Conservation (phyloP, 371 early-diverging fungal species). For the Astathelohania contejeani region DNA sequence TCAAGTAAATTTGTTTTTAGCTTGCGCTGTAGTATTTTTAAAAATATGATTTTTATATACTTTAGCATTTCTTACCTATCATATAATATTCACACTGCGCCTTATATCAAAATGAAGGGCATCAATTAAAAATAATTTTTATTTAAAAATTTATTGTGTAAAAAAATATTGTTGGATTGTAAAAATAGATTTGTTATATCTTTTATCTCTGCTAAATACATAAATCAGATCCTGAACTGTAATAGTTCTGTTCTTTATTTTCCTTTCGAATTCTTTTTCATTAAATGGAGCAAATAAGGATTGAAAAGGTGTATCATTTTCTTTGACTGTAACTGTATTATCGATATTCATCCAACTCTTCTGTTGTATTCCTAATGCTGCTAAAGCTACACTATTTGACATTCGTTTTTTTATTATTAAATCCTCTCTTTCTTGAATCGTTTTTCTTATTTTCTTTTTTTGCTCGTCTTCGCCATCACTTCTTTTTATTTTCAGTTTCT, state of each 20-base stretch:
- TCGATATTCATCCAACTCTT: conserved; percentile 49
- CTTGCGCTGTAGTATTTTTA: too few relatives aligned
- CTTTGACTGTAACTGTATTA: conserved; percentile 13
- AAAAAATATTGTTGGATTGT: conserved; percentile 50
- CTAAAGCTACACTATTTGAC: conserved; percentile 51
- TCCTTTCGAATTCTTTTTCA: conserved; percentile 45
- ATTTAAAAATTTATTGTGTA: too few relatives aligned
- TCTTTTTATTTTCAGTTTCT: conserved; percentile 44
- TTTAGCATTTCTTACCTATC: too few relatives aligned
- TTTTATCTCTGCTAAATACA: conserved; percentile 50
- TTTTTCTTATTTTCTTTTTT: conserved; percentile 47
- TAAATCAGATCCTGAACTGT: conserved; percentile 50
- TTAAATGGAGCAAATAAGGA: conserved; percentile 46
- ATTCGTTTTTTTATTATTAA: conserved; percentile 51
- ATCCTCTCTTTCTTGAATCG: conserved; percentile 53
- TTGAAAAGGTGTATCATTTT: conserved; percentile 43
- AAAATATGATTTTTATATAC: too few relatives aligned
- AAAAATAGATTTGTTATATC: conserved; percentile 52
- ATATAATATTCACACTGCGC: too few relatives aligned
- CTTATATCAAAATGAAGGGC: too few relatives aligned
- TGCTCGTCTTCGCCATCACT: conserved; percentile 42
- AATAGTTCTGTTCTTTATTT: conserved; percentile 35
- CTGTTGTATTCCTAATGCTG: conserved; percentile 51
- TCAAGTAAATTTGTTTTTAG: too few relatives aligned
- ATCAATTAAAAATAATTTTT: too few relatives aligned